phyloP scores from a whole-genome alignment of 2,329 filamentous ascomycete genomes.

The Ophiosphaerella herpotricha region DNA sequence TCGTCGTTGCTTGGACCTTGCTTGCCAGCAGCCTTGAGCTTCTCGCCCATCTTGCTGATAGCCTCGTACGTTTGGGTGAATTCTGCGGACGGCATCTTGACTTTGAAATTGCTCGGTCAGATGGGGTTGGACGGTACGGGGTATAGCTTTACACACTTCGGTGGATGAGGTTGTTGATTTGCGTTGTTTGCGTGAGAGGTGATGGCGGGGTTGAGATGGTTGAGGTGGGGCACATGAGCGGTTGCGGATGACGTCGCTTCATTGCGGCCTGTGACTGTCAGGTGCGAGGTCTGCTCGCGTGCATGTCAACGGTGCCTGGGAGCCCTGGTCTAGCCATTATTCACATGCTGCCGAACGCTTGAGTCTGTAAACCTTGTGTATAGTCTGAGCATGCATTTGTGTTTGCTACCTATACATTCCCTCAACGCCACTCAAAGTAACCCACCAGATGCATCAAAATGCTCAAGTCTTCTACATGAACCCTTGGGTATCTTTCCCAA shows the following conservation, averaged over 20 bases:
- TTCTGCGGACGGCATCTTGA: constrained; percentile 35
- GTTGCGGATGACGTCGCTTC: constrained; percentile 6
- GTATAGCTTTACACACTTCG: not conserved
- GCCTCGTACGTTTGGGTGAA: constrained; percentile 40
- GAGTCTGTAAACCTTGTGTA: not conserved
- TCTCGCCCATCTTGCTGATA: constrained; percentile 36
- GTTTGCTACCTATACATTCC: not conserved
- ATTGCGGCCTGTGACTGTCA: not conserved
- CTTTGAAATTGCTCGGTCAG: not conserved
- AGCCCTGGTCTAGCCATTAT: not conserved
- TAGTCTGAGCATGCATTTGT: not conserved
- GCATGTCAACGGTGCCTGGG: not conserved
- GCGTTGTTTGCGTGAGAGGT: constrained; percentile 3
- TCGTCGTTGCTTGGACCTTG: constrained; percentile 38
- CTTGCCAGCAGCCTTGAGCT: constrained; percentile 34
- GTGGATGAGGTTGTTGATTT: not conserved
- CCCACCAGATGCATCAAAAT: constrained; percentile 2
- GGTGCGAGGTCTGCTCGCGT: not conserved
- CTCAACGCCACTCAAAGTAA: constrained; percentile 1
- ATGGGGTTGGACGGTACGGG: not conserved
- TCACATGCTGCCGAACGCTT: not conserved
- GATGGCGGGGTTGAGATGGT: constrained; percentile 16
- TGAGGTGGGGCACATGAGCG: constrained; percentile 14
- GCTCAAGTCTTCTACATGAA: not conserved
- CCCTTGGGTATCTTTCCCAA: not conserved